Evolutionary conservation across 2,329 filamentous ascomycete species (phyloP), one percentile per base, ranked within the genome.

Genomic region (Penicillium sp.): DNA sequence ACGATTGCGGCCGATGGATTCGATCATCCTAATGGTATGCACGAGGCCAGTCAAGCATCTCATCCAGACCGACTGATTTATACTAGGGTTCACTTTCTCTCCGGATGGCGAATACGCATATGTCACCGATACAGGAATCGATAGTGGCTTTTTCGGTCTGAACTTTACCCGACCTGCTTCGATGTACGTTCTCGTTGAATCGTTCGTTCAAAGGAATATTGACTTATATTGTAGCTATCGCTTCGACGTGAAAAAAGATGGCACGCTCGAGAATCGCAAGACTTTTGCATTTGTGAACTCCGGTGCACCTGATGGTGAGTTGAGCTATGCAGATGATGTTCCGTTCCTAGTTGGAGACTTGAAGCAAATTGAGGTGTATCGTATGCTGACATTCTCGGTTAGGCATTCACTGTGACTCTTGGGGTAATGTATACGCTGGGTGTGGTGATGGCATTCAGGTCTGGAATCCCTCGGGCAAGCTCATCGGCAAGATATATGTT

Each of bases 371-470:
- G n/a, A 9, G 32, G 8, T 1, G n/a, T 32, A 5, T 15, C 13
- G n/a, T 18, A n/a, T 18, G 6, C 31, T 32, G 31, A 32, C 31
- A 32, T 32, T n/a, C 25, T 32, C 15, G 15, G 15, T 18, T 32
- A 58, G 66, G 67, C 12, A 64, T 80, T 46, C 76, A 78, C 52
- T 73, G 74, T 39, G 79, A 82, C 59, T 69, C 68, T 0, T 59
- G 72, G n/a, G 79, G 80, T 6, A 81, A 81, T 58, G 74, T 82
- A 1, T 81, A 79, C 65, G 72, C 74, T 8, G 78, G 75, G 0
- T 78, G 75, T 50, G 77, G 76, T 0, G 78, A 81, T 57, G 79
- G 78, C 0, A 65, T 81, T 18, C 74, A 80, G 49, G 71, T 81
- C 4, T 82, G 78, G 77, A 73, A 71, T 54, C 60, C 70, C 0